Conservation (phyloP, 2,329 filamentous ascomycete species). For the Pseudopyricularia cyperi region DNA sequence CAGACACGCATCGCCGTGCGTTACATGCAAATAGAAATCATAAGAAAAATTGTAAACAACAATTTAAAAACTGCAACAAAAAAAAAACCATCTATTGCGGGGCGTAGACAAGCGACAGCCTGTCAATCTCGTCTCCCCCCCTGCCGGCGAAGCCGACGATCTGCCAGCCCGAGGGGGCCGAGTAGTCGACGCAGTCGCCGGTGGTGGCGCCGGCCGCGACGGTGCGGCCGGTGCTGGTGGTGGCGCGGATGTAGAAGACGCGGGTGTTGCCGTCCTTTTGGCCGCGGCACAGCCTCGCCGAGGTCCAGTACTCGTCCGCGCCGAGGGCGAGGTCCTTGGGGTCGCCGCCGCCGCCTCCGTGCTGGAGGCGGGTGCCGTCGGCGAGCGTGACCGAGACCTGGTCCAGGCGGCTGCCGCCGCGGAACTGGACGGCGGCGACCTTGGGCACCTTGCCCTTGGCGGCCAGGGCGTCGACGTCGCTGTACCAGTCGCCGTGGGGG, state of each 20-base stretch:
- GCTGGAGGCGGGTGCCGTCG: conserved; percentile 32
- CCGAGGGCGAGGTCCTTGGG: conserved; percentile 27
- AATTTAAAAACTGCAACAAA: too few species aligned
- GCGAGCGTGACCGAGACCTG: conserved; percentile 31
- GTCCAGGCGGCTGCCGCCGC: conserved; percentile 36
- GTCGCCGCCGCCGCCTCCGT: conserved; percentile 40
- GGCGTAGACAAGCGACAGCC: conserved; percentile 34
- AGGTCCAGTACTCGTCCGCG: conserved; percentile 32
- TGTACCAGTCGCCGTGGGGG: conserved; percentile 39
- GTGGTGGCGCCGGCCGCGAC: conserved; percentile 31
- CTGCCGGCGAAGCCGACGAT: conserved; percentile 41
- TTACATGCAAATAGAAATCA: too few species aligned
- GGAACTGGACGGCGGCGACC: conserved; percentile 26
- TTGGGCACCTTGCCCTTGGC: conserved; percentile 14
- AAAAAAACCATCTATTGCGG: conserved; percentile 22
- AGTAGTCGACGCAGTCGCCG: conserved; percentile 29
- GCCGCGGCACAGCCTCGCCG: conserved; percentile 36
- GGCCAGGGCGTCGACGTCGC: conserved; percentile 30
- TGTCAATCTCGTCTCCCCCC: conserved; percentile 41
- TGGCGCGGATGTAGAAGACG: conserved; percentile 41
- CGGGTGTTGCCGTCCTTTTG: conserved; percentile 30
- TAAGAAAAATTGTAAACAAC: too few species aligned
- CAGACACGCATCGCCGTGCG: too few species aligned
- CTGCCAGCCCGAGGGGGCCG: conserved; percentile 33
- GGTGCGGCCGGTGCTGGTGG: conserved; percentile 32